Percentiles rank a stretch among this genome's conserved stretches.
Conservation (phyloP, 768 basidiomycete genomes). For the Leccinum truebloodii region DNA sequence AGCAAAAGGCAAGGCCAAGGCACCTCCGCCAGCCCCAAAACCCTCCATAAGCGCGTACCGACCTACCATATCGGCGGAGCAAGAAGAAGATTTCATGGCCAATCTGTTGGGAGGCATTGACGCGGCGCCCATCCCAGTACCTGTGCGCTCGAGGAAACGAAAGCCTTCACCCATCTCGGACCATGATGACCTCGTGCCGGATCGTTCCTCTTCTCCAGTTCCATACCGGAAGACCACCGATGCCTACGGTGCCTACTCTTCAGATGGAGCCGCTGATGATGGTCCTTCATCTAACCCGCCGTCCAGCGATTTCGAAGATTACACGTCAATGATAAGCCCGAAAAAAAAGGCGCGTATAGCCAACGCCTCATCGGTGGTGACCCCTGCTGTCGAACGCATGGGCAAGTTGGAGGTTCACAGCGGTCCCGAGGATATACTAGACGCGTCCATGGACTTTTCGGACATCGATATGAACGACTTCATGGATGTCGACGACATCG, state of each 20-base stretch:
- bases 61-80: slow-evolving; percentile 67
- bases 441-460: slow-evolving; percentile 51
- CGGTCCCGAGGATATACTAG: slow-evolving; percentile 49
- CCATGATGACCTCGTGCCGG: slow-evolving; percentile 30
- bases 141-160: slow-evolving; percentile 55
- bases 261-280: slow-evolving; percentile 33
- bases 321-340: slow-evolving; percentile 53
- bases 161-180: slow-evolving; percentile 58
- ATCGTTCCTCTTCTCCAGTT: slow-evolving; percentile 41
- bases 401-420: slow-evolving; percentile 60
- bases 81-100: slow-evolving; percentile 91
- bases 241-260: slow-evolving; percentile 39
- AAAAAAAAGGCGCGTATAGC: slow-evolving; percentile 58
- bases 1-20: slow-evolving; percentile 44
- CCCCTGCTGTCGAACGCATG: slow-evolving; percentile 59
- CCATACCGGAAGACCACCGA: slow-evolving; percentile 36
- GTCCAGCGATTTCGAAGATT: slow-evolving; percentile 58
- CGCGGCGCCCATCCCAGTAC: slow-evolving; percentile 40
- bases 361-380: slow-evolving; percentile 44
- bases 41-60: slow-evolving; percentile 81
- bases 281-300: slow-evolving; percentile 25
- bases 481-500: slow-evolving; percentile 60
- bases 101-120: slow-evolving; percentile 77
- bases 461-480: slow-evolving; percentile 58
- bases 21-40: slow-evolving; percentile 49